phyloP scores from a whole-genome alignment of 352 stramenopile genomes.

The Stramenopiles sp. region DNA sequence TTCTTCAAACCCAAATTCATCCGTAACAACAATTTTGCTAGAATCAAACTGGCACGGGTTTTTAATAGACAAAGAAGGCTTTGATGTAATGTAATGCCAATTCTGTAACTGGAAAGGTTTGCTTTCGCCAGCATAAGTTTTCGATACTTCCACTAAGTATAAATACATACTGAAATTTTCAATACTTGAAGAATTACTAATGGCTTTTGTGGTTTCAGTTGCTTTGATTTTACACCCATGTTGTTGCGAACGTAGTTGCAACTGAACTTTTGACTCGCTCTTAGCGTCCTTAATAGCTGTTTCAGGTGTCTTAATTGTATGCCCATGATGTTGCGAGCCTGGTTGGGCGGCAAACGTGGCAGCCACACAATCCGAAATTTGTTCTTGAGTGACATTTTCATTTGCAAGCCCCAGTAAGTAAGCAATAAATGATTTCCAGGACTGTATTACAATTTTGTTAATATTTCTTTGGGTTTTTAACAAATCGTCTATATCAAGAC shows the following conservation, averaged over 20 bases:
- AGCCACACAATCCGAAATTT: neutral
- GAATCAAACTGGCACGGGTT: neutral
- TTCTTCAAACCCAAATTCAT: neutral
- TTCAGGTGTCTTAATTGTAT: neutral
- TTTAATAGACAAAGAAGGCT: neutral
- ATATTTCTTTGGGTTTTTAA: neutral
- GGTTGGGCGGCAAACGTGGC: neutral
- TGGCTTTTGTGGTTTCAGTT: too few species aligned
- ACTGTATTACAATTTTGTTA: neutral
- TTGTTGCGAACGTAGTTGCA: too few species aligned
- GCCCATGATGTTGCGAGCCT: neutral
- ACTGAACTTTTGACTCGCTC: too few species aligned
- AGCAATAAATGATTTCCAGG: neutral
- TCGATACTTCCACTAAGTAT: neutral
- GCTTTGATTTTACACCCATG: too few species aligned
- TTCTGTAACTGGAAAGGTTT: neutral
- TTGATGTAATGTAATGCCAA: neutral
- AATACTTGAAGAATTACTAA: too few species aligned
- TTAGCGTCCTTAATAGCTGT: too few species aligned
- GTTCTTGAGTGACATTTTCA: neutral
- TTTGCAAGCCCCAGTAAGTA: neutral
- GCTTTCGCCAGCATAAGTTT: neutral
- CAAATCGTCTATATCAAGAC: neutral
- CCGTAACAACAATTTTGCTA: neutral
- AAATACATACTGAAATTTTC: neutral